Evolutionary conservation across 2,329 filamentous ascomycete genomes (phyloP), one percentile per base, ranked within the genome.

Genomic region (Stenocarpella maydis): DNA sequence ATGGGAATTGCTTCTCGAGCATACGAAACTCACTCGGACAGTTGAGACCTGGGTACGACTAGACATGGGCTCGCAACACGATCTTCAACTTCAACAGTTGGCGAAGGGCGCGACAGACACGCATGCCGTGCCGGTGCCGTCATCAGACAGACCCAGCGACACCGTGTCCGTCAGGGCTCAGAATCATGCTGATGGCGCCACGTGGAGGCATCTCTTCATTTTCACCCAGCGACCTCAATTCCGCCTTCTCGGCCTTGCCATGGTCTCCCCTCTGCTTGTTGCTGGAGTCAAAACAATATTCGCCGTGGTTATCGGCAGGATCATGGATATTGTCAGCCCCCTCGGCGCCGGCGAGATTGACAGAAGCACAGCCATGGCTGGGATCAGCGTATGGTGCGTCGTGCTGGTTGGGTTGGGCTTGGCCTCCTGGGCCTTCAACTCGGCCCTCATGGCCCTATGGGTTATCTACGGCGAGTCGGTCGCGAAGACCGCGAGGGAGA

Each of bases 391-490:
- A 50, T 91, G 89, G 81, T 90, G 89, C 55, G 73, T 91, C 31
- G 85, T 88, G 31, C 80, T 97, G 52, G 79, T 89, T 0, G 85
- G 82, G 0, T 78, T 97, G 0, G 93, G 91, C 0, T 77, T 82
- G 0, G 86, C 82, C 0, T 90, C 88, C 55, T 95, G 92, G 88
- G 54, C 94, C 0, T 79, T 90, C 19, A 91, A 92, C 73, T 86
- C 87, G 3, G 76, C 85, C 1, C 92, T 93, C 73, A 90, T 94
- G 74, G 84, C 85, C 1, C 78, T 88, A 0, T 98, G 95, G 90
- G 83, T 95, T 37, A 77, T 87, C 0, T 96, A 96, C 77, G 93
- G 95, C 17, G 95, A 98, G 78, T 75, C 93, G 2, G 93, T 97
- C 73, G 93, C 92, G 0, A 87, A 86, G 39, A 87, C 80, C 55